Percentiles rank a stretch among this genome's conserved stretches.
Evolutionary conservation across 129 eudicot species (phyloP).

Genomic region (Helianthus tuberosus): DNA sequence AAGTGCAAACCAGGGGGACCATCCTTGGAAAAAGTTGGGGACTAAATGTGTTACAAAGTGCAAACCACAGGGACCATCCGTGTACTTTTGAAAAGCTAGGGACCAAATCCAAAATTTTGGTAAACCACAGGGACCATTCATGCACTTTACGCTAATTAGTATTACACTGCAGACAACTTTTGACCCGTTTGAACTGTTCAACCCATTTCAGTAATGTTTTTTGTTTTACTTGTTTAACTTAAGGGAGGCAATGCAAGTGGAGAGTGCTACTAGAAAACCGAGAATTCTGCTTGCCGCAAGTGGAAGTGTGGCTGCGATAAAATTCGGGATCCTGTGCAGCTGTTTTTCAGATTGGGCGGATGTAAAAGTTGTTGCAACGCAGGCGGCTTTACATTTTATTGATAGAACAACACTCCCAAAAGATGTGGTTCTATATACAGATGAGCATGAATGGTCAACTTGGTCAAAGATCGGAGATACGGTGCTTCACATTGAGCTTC

Average conservation of each 20-base stretch:
- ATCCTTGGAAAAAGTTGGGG: too few species aligned
- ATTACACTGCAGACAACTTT: background rate
- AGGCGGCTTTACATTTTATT: slow-evolving; percentile 72
- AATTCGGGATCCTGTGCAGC: slow-evolving; percentile 81
- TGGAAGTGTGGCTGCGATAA: slow-evolving; percentile 94
- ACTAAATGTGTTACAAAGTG: too few species aligned
- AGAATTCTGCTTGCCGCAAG: slow-evolving; percentile 83
- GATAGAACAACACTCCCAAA: slow-evolving; percentile 67
- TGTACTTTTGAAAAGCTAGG: too few species aligned
- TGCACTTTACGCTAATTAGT: background rate
- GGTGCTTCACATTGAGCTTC: slow-evolving; percentile 90
- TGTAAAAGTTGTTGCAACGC: slow-evolving; percentile 81
- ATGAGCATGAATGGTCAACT: slow-evolving; percentile 85
- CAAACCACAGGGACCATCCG: too few species aligned
- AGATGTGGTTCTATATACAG: slow-evolving; percentile 71
- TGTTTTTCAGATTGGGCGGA: slow-evolving; percentile 91
- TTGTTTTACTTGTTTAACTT: background rate
- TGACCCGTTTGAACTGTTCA: background rate
- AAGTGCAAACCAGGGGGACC: too few species aligned
- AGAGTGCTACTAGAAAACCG: slow-evolving; percentile 56
- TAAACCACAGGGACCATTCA: background rate
- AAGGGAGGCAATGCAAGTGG: slow-evolving; percentile 38
- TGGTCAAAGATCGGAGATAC: slow-evolving; percentile 84
- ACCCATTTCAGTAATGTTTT: background rate
- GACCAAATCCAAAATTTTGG: too few species aligned